Base-by-base conservation (phyloP, 1,284 basidiomycete genomes). In the Pisolithus thermaeus region DNA sequence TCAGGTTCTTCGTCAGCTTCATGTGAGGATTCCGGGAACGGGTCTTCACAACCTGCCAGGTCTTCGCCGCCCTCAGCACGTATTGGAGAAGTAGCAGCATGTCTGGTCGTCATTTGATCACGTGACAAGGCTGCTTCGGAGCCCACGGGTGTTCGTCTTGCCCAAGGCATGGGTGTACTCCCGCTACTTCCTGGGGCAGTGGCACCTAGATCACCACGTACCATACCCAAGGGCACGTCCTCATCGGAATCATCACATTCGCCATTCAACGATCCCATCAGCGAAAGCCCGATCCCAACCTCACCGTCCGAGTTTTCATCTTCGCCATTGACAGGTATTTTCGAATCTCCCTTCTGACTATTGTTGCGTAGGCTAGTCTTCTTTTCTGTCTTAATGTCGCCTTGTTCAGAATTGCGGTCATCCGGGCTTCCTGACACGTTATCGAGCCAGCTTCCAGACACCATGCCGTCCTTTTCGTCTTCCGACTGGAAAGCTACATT, bases 251-350 rank as follows among this genome's bases (percentile, higher is more conserved):
- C 58, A 0, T 59, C 57, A 7, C 56, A 59, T 9, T 60, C 67
- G 14, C 64, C 62, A 23, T 66, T 69, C 48, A 86, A 66, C 32
- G 76, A 75, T 55, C 82, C 79, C 48, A 89, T 68, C 45, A 88
- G 68, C 0, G 80, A 80, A 9, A 89, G 67, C 0, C 86, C 86
- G 46, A 89, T 88, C 0, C 81, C 84, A 2, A 77, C 70, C 50
- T 79, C 80, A 3, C 79, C 84, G 54, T 86, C 84, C 4, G 74
- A 77, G 44, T 71, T 53, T 2, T 59, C 67, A 7, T 64, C 61
- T 11, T 56, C 59, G 4, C 20, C 47, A 11, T 45, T 27, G 1
- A 36, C 46, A 20, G 6, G 8, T 12, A 16, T 30, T 1, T 46
- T 16, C 30, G 30, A 46, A 12, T 32, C 20, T 22, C 18, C 30